Conservation (phyloP, 2,329 filamentous ascomycete genomes). For the Huntiella decipiens region DNA sequence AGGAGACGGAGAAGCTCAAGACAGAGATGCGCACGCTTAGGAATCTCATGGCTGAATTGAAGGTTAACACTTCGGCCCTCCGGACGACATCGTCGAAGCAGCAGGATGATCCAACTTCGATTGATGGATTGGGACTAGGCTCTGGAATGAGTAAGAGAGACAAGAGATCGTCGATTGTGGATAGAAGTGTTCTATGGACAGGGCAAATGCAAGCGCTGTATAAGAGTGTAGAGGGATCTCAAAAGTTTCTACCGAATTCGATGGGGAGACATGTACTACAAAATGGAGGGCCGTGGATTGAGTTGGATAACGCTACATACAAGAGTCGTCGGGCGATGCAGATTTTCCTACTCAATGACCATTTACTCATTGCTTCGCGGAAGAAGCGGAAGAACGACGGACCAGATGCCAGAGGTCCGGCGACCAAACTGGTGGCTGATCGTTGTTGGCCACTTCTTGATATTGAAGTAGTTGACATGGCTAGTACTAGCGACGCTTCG, state of each 20-base stretch:
- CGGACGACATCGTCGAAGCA: slow-evolving; percentile 37
- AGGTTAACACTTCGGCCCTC: slow-evolving; percentile 51
- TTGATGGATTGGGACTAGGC: slow-evolving; percentile 30
- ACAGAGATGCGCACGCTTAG: slow-evolving; percentile 82
- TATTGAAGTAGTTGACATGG: slow-evolving; percentile 81
- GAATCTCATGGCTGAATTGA: slow-evolving; percentile 83
- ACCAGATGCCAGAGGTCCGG: slow-evolving; percentile 29
- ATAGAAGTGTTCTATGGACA: slow-evolving; percentile 48
- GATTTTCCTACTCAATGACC: slow-evolving; percentile 84
- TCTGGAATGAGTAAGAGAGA: slow-evolving; percentile 46
- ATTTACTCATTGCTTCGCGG: slow-evolving; percentile 72
- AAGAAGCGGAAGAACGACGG: slow-evolving; percentile 81
- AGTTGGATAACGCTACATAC: slow-evolving; percentile 93
- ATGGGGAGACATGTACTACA: slow-evolving; percentile 85
- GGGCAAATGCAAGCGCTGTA: slow-evolving; percentile 65
- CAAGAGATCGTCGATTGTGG: slow-evolving; percentile 74
- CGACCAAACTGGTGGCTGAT: slow-evolving; percentile 73
- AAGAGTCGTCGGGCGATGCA: slow-evolving; percentile 79
- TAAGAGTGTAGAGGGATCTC: slow-evolving; percentile 93
- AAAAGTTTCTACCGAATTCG: slow-evolving; percentile 84
- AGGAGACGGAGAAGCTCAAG: slow-evolving; percentile 96
- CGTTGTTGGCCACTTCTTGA: slow-evolving; percentile 88
- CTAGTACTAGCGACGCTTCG: slow-evolving; percentile 37
- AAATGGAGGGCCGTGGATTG: slow-evolving; percentile 85
- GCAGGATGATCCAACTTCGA: slow-evolving; percentile 24